Percentiles rank a stretch among this genome's conserved stretches.
phyloP scores from a whole-genome alignment of 1,139 yeast genomes.

The Yamadazyma pseudoaaseri region DNA sequence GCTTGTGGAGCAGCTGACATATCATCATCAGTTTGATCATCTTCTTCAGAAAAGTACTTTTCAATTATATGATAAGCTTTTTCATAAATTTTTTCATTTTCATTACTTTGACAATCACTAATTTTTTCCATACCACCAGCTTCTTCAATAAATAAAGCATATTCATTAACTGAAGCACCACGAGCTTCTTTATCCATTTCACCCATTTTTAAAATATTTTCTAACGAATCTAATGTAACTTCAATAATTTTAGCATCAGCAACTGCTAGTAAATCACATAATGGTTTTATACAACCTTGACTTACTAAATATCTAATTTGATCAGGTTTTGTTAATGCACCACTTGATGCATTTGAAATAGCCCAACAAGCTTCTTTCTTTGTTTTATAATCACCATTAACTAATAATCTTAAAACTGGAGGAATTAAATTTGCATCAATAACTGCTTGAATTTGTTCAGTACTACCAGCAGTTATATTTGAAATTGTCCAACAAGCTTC shows the following conservation, averaged over 20 bases:
- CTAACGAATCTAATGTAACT: conserved; percentile 93
- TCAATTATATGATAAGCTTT: conserved; percentile 90
- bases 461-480: conserved; percentile 95
- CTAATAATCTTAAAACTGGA: conserved; percentile 79
- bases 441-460: conserved; percentile 94
- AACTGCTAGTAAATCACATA: conserved; percentile 85
- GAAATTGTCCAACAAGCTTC: conserved; percentile 99
- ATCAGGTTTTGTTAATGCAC: conserved; percentile 89
- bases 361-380: conserved; percentile 99
- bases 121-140: conserved; percentile 99
- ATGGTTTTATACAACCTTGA: conserved; percentile 97
- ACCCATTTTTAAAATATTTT: conserved; percentile 90
- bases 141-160: conserved; percentile 90
- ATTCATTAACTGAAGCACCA: conserved; percentile 70
- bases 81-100: conserved; percentile 87
- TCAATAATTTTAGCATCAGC: conserved; percentile 92
- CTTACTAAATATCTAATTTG: conserved; percentile 88
- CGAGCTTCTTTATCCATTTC: conserved; percentile 84
- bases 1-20: conserved; percentile 75
- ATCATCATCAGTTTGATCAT: conserved; percentile 69
- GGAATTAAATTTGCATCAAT: conserved; percentile 94
- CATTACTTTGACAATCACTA: conserved; percentile 87
- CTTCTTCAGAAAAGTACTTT: conserved; percentile 85
- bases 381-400: conserved; percentile 88
- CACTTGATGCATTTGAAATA: conserved; percentile 94